phyloP scores from a whole-genome alignment of 208 protist species.

The Leishmania tropica region DNA sequence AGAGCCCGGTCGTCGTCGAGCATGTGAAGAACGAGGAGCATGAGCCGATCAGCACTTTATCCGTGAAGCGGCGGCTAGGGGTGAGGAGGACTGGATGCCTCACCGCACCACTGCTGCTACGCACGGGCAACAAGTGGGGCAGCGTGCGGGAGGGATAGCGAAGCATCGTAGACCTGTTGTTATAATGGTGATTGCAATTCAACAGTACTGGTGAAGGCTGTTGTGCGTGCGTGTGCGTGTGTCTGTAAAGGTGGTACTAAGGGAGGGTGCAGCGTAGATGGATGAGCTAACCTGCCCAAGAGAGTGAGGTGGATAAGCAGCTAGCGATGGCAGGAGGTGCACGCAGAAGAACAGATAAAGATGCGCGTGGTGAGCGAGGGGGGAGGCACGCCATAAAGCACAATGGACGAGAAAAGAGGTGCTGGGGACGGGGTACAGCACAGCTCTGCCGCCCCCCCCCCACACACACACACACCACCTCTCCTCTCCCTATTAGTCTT shows the following conservation, averaged over 20 bases:
- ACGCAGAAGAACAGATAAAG: background rate
- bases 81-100: conserved; percentile 11
- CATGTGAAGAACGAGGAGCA: conserved; percentile 61
- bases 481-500: background rate
- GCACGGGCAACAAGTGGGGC: conserved; percentile 1
- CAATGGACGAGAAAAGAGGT: background rate
- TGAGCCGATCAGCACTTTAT: conserved; percentile 83
- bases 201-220: background rate
- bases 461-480: no score
- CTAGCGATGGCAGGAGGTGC: background rate
- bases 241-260: background rate
- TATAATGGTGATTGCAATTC: background rate
- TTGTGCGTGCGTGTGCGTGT: background rate
- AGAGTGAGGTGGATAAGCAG: background rate
- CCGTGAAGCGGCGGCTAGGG: conserved; percentile 50
- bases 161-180: conserved; percentile 12
- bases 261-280: background rate
- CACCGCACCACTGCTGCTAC: background rate
- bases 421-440: background rate
- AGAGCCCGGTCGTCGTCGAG: conserved; percentile 69
- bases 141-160: conserved; percentile 22
- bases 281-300: background rate
- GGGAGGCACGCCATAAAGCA: background rate
- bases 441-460: background rate
- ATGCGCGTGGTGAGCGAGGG: background rate